A percentile compares a stretch with the other conserved stretches of the same genome.
These are phyloP conservation scores for Luvunga scandens DNA, from an alignment of 345 rosid genomes.

Conservation along the genomic window DNA sequence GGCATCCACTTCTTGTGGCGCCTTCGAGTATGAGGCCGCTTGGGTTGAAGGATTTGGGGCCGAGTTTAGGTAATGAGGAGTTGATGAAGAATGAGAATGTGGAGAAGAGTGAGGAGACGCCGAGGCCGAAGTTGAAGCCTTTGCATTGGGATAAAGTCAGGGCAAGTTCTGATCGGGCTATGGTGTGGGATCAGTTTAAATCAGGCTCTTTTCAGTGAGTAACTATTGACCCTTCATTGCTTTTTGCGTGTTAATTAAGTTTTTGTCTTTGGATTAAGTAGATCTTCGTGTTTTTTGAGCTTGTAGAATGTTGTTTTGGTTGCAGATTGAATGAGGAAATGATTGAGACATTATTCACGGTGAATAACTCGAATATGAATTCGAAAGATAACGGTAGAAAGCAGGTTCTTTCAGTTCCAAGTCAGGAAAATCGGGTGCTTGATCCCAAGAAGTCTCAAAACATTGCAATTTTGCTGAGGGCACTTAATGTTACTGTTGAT, in stretches of 20 bases:
- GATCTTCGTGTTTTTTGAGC: neutral
- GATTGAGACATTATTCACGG: slow-evolving; percentile 87
- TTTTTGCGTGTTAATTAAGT: neutral
- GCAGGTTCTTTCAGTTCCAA: slow-evolving; percentile 29
- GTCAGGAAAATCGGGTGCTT: slow-evolving; percentile 68
- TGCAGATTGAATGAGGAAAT: slow-evolving; percentile 93
- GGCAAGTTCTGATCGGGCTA: slow-evolving; percentile 83
- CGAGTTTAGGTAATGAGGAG: slow-evolving; percentile 16
- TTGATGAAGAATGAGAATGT: slow-evolving; percentile 19
- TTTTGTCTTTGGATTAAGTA: neutral
- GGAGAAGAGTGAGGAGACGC: slow-evolving; percentile 48
- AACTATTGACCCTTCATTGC: neutral
- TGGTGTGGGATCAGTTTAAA: slow-evolving; percentile 96
- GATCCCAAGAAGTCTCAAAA: slow-evolving; percentile 94
- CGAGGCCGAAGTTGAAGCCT: slow-evolving; percentile 79
- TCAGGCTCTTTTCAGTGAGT: slow-evolving; percentile 95
- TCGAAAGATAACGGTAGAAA: slow-evolving; percentile 40
- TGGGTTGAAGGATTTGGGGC: slow-evolving; percentile 19
- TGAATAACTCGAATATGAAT: slow-evolving; percentile 47
- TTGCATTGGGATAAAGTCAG: slow-evolving; percentile 98
- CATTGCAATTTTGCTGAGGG: slow-evolving; percentile 85
- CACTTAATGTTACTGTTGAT: slow-evolving; percentile 83
- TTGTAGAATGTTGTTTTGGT: slow-evolving; percentile 16
- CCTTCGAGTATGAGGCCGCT: slow-evolving; percentile 42
- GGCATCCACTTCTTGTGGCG: slow-evolving; percentile 36